A percentile compares a stretch with the other conserved stretches of the same genome.
These are phyloP conservation scores for Fusarium oxysporum DNA, from an alignment of 2,329 filamentous ascomycete species.

Conservation along the genomic window DNA sequence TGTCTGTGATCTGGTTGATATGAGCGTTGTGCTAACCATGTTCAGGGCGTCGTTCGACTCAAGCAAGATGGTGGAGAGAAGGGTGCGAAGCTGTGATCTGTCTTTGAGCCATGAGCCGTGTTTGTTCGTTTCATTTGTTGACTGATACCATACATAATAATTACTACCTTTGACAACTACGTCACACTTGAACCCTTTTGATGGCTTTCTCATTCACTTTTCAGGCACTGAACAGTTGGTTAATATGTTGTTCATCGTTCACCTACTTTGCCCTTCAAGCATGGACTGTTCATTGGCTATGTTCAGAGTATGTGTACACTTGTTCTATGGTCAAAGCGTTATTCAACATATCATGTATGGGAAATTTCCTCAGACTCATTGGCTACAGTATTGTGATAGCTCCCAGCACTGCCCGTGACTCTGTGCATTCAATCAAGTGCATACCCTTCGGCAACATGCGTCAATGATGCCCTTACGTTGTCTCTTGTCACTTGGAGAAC, in stretches of 20 bases:
- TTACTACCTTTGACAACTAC: not conserved
- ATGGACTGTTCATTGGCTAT: not conserved
- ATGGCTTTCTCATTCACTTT: not conserved
- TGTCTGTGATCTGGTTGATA: slow-evolving; percentile 29
- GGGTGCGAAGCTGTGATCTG: slow-evolving; percentile 49
- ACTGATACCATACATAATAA: slow-evolving; percentile 16
- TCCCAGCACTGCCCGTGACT: not conserved
- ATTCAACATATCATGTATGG: too few relatives aligned
- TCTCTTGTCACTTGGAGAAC: not conserved
- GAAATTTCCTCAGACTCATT: not conserved
- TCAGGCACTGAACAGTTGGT: not conserved
- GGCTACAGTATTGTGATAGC: not conserved
- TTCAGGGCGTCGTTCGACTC: slow-evolving; percentile 63
- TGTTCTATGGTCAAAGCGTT: not conserved
- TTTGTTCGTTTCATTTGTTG: not conserved
- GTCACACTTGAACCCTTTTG: not conserved
- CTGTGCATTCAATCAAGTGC: not conserved
- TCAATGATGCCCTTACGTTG: not conserved
- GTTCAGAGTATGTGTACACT: not conserved
- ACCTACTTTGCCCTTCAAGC: not conserved
- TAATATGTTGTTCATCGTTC: not conserved
- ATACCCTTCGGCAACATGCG: not conserved
- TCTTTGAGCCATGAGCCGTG: not conserved
- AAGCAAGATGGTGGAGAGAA: slow-evolving; percentile 55
- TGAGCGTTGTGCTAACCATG: slow-evolving; percentile 36